Evolutionary conservation across 2,329 filamentous ascomycete species (phyloP), one percentile per base, ranked within the genome.

Genomic region (Magnaporthiopsis incrustans): DNA sequence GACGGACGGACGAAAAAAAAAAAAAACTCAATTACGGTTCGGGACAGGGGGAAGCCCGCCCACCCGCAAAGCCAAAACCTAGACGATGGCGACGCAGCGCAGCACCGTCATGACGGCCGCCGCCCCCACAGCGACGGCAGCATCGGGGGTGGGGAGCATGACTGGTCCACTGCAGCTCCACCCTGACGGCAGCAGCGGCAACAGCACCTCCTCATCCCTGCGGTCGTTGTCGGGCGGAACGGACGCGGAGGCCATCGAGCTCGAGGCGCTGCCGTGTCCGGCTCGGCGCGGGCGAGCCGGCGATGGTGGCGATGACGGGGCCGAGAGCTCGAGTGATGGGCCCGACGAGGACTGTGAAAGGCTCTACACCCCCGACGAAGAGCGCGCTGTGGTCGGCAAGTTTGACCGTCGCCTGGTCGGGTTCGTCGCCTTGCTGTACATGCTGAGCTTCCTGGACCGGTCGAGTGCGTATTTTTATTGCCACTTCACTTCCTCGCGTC

Each of bases 361-460:
- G 71, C 71, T 76, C 26, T 85, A 82, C 65, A 82, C 82, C 3
- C 76, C 78, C 0, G 88, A 92, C 63, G 92, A 97, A 74, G 92
- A 96, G 72, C 77, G 74, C 27, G 78, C 80, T 4, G 87, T 96
- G 11, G 81, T 92, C 64, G 81, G 80, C 71, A 92, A 90, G 76
- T 86, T 97, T 69, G 92, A 97, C 73, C 81, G 85, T 64, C 85
- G 83, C 67, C 81, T 97, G 63, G 91, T 96, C 7, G 74, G 90
- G 1, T 96, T 97, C 72, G 82, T 97, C 67, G 89, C 91, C 14
- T 73, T 94, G 65, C 81, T 97, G 15, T 97, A 95, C 73, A 84
- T 96, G 80, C 79, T 97, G 67, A 89, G 88, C 67, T 97, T 96
- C 73, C 77, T 97, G 68, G 92, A 97, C 74, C 83, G 92, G 68